Evolutionary conservation across 2,329 filamentous ascomycete species (phyloP), one percentile per base, ranked within the genome.

Genomic region (Fusarium mundagurra): DNA sequence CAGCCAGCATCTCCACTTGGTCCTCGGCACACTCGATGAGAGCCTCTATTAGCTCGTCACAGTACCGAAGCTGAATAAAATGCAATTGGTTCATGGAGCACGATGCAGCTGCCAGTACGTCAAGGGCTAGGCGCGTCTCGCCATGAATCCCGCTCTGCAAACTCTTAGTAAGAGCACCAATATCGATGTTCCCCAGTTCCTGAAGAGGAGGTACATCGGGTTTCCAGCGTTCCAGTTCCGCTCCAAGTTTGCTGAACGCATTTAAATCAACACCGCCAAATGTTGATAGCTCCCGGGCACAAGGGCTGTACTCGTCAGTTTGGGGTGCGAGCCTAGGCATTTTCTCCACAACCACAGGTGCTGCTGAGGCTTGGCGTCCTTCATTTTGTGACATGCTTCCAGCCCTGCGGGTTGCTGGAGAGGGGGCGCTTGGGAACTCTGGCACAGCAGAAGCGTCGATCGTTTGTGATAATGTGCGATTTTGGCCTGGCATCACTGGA

Each of bases 11-110:
- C 44, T 98, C 94, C 31, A 96, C 86, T 80, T 98, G 94, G 18
- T 95, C 93, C 81, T 98, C 95, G 3, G 94, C 96, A 80, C 94
- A 98, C 75, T 98, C 96, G 39, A 98, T 86, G 59, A 99, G 84
- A 1, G 93, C 92, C 69, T 98, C 96, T 24, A 98, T 88, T 64
- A 99, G 83, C 80, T 98, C 96, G 65, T 98, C 95, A 79, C 94
- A 97, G 62, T 90, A 90, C 64, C 91, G 87, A 45, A 98, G 85
- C 47, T 91, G 88, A 27, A 92, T 84, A 47, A 91, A 90, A 24
- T 95, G 86, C n/a, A 88, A 87, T 31, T 92, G 87, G 9, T 89
- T 86, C 61, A 89, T 89, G 6, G 93, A 94, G 20, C 84, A 81
- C 6, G 87, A 86, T 18, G 96, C 87, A 27, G 90, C 90, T 16